A percentile compares a stretch with the other conserved stretches of the same genome.
Evolutionary conservation across 805 yeast species (phyloP).

Genomic region (Barnettozyma californica): DNA sequence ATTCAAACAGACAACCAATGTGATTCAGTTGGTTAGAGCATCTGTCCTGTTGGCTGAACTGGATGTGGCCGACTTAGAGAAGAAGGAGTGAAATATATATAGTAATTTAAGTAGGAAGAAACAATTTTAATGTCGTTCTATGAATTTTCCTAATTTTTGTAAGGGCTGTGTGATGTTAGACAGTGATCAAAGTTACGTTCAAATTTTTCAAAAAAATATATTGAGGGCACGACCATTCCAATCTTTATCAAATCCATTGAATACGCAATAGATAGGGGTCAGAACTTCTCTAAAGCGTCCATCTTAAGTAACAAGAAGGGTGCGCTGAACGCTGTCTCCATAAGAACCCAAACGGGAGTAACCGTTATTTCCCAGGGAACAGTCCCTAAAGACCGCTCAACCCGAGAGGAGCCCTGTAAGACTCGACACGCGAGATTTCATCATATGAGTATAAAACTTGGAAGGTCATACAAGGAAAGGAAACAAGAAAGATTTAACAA

Average conservation of each 20-base stretch:
- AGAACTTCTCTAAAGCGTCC: constrained; percentile 26
- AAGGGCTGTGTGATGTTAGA: too few relatives aligned
- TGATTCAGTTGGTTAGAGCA: constrained; percentile 84
- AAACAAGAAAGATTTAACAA: not conserved
- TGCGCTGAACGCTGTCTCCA: constrained; percentile 28
- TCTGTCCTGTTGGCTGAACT: constrained; percentile 70
- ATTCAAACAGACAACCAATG: constrained; percentile 86
- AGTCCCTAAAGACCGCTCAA: constrained; percentile 17
- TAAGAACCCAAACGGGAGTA: constrained; percentile 23
- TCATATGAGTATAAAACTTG: constrained; percentile 30
- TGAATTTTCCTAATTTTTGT: not conserved
- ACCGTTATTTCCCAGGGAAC: constrained; percentile 19
- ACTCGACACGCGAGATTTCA: constrained; percentile 27
- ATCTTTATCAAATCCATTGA: not conserved
- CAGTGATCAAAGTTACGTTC: too few relatives aligned
- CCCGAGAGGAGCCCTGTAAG: constrained; percentile 25
- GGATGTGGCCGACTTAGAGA: constrained; percentile 44
- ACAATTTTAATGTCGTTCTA: not conserved
- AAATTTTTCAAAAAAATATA: not conserved
- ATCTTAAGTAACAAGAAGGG: constrained; percentile 26
- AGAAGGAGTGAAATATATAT: constrained; percentile 9
- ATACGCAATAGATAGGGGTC: constrained; percentile 15
- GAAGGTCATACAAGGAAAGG: constrained; percentile 24
- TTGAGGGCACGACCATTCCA: constrained; percentile 3
- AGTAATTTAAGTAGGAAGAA: not conserved